Evolutionary conservation across 1,139 yeast genomes (phyloP), one percentile per base, ranked within the genome.

Genomic region (Yamadazyma atlantica): DNA sequence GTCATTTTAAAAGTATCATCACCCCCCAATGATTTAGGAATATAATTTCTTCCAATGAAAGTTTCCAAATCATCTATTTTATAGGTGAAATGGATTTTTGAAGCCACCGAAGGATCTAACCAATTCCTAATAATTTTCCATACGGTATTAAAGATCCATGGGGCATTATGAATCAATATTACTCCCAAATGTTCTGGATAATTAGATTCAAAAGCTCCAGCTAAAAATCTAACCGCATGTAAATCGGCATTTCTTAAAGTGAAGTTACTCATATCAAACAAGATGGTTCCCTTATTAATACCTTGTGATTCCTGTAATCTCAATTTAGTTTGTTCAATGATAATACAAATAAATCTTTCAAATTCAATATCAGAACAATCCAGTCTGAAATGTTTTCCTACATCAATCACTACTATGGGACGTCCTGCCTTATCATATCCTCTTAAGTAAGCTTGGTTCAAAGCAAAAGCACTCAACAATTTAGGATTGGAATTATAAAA

Each of bases 31-130:
- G 71, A 75, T 43, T 63, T 60, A 27, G 90, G 85, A 41, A 88
- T 69, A 50, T 74, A 62, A 30, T 75, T 62, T 29, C 58, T 51
- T 34, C 73, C 77, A 32, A 88, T 76, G 55, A 62, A 76, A 48
- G 80, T 66, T 35, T 68, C 69, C 48, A 88, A 62, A 43, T 87
- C 95, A 36, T 75, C 69, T n/a, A 63, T 50, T 38, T 65, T 65
- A 46, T 70, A 69, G 19, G 95, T 85, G 62, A 88, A 88, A 19
- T 75, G 71, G 48, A 88, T 82, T 61, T 86, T 88, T 19, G 86
- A 70, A 0, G 94, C 95, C 33, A 88, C 94, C 8, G 82, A 90
- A 1, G 96, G 96, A 54, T 88, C 95, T 41, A 88, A 66, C 95
- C 95, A 87, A 47, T 79, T 80, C 58, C 83, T 85, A 52, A 88